Evolutionary conservation across 2,329 filamentous ascomycete genomes (phyloP).

Genomic region (Aureobasidium uvarum): DNA sequence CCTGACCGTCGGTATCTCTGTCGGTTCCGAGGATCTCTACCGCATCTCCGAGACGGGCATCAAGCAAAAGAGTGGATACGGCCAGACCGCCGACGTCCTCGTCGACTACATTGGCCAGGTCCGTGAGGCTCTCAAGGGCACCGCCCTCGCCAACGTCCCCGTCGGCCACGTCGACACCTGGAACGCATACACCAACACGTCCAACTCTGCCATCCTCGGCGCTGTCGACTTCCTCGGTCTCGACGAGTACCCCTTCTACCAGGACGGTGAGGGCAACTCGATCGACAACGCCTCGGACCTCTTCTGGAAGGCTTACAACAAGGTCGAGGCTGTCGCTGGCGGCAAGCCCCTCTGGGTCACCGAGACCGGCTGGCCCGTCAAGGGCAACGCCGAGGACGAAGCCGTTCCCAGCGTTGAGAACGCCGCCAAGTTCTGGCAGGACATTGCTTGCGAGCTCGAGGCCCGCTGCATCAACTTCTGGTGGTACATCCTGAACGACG

Average conservation of each 20-base stretch:
- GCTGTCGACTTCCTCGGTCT: slow-evolving; percentile 76
- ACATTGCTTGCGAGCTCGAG: slow-evolving; percentile 70
- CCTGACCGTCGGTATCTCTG: slow-evolving; percentile 76
- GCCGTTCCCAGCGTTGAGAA: slow-evolving; percentile 65
- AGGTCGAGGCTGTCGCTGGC: slow-evolving; percentile 58
- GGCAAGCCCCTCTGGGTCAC: slow-evolving; percentile 80
- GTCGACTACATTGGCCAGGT: slow-evolving; percentile 69
- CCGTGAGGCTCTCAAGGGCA: slow-evolving; percentile 61
- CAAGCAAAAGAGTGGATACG: slow-evolving; percentile 42
- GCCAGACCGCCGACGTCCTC: slow-evolving; percentile 49
- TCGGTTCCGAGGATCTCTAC: slow-evolving; percentile 75
- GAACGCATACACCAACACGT: slow-evolving; percentile 67
- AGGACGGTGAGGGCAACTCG: slow-evolving; percentile 65
- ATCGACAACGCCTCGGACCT: slow-evolving; percentile 64
- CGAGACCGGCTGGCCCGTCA: slow-evolving; percentile 84
- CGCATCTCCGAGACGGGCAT: slow-evolving; percentile 54
- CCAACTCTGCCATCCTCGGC: slow-evolving; percentile 68
- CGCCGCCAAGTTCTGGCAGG: slow-evolving; percentile 74
- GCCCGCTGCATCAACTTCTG: slow-evolving; percentile 58
- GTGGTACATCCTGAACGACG: slow-evolving; percentile 75
- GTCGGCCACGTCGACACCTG: slow-evolving; percentile 90
- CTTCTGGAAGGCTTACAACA: slow-evolving; percentile 66
- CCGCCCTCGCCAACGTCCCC: slow-evolving; percentile 52
- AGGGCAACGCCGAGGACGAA: slow-evolving; percentile 60
- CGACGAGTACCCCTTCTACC: slow-evolving; percentile 74